phyloP scores from a whole-genome alignment of 2,329 filamentous ascomycete genomes.

The Phyllosticta citribraziliensis region DNA sequence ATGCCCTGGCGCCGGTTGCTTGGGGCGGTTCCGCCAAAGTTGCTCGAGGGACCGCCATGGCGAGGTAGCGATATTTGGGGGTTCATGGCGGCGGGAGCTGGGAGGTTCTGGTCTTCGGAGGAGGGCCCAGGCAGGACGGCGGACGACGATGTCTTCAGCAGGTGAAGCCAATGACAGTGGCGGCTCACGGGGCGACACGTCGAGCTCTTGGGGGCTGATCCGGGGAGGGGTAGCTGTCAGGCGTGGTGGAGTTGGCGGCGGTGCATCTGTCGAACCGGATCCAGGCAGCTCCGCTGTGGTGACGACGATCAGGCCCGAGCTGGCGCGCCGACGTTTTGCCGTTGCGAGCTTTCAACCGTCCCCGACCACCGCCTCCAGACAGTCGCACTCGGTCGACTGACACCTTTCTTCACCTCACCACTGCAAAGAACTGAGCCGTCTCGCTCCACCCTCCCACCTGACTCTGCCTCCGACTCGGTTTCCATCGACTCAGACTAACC shows the following conservation, averaged over 20 bases:
- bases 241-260: conserved; percentile 1
- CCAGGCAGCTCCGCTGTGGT: background rate
- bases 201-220: conserved; percentile 2
- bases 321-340: background rate
- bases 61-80: conserved; percentile 51
- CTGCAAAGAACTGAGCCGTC: background rate
- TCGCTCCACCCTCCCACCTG: background rate
- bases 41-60: conserved; percentile 40
- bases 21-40: conserved; percentile 43
- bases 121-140: background rate
- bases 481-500: background rate
- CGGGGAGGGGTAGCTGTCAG: background rate
- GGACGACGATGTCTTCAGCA: background rate
- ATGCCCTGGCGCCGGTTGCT: conserved; percentile 42
- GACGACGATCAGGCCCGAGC: background rate
- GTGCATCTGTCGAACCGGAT: background rate
- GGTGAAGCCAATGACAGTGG: background rate
- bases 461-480: background rate
- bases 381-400: background rate
- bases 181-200: conserved; percentile 1
- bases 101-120: background rate
- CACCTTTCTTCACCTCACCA: background rate
- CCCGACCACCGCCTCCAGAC: background rate
- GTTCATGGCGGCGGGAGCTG: conserved; percentile 35
- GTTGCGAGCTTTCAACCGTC: background rate